Conservation (phyloP, 2,329 filamentous ascomycete genomes). For the Cladophialophora bantiana region DNA sequence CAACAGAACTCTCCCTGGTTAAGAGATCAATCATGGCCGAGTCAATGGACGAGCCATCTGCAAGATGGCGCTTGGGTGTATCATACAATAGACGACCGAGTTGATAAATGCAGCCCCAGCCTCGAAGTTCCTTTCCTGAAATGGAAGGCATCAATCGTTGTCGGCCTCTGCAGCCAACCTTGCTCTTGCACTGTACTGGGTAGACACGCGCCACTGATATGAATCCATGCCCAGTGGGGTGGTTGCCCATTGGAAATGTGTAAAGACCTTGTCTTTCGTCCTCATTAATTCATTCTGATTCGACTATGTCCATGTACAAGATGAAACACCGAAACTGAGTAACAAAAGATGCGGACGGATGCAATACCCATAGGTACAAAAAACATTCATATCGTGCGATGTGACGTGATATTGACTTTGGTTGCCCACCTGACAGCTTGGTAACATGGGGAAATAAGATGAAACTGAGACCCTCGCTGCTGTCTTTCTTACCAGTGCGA, state of each 20-base stretch:
- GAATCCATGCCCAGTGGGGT: not conserved
- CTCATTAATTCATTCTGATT: not conserved
- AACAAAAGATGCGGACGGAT: not conserved
- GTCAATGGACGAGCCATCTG: no score
- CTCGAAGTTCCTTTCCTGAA: no score
- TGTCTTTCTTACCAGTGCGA: not conserved
- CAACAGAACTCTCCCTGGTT: no score
- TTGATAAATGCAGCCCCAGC: no score
- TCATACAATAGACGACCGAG: no score
- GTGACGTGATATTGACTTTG: not conserved
- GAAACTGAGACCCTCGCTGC: not conserved
- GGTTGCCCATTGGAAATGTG: not conserved
- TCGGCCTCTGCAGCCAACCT: not conserved
- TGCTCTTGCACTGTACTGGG: no score
- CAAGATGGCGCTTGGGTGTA: no score
- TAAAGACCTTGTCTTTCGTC: not conserved
- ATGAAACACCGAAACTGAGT: not conserved
- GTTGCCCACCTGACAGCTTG: not conserved
- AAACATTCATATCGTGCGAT: not conserved
- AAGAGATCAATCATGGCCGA: no score
- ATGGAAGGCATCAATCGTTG: not conserved
- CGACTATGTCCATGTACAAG: not conserved
- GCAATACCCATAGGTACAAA: not conserved
- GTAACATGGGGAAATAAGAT: not conserved
- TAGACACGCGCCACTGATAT: not conserved